phyloP scores from a whole-genome alignment of 139 green algal genomes.

The Marvania coccoides region DNA sequence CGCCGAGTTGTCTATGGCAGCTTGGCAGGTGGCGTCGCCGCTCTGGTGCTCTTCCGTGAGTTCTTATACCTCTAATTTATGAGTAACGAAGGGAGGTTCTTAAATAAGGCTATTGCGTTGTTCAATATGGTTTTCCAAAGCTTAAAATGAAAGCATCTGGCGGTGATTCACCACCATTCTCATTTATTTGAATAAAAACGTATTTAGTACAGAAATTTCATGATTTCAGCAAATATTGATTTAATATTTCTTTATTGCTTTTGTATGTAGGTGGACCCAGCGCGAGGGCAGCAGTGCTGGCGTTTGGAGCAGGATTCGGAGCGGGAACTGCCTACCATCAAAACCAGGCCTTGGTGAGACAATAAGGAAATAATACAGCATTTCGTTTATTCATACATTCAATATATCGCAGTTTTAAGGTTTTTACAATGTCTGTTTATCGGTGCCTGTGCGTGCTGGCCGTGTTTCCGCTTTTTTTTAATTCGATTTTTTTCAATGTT shows the following conservation, averaged over 20 bases:
- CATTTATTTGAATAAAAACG: too few species aligned
- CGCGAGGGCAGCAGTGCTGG: constrained; percentile 5
- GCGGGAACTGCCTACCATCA: constrained; percentile 15
- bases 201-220: too few species aligned
- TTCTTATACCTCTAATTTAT: too few species aligned
- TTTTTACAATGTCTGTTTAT: too few species aligned
- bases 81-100: too few species aligned
- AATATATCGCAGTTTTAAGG: neutral
- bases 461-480: too few species aligned
- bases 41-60: constrained; percentile 18
- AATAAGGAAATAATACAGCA: neutral
- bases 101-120: too few species aligned
- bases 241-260: neutral
- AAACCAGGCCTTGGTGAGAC: constrained; percentile 3
- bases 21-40: constrained; percentile 8
- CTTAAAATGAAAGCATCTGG: too few species aligned
- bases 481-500: neutral
- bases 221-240: too few species aligned
- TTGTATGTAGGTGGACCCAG: constrained; percentile 7
- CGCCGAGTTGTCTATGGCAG: constrained; percentile 12
- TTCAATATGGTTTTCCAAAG: too few species aligned
- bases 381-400: neutral
- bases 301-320: constrained; percentile 28
- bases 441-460: too few species aligned
- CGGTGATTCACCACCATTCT: too few species aligned